Percentiles rank a stretch among this genome's conserved stretches.
Evolutionary conservation across 164 flowering plant species (phyloP).

Genomic region (Stephania cephalantha): DNA sequence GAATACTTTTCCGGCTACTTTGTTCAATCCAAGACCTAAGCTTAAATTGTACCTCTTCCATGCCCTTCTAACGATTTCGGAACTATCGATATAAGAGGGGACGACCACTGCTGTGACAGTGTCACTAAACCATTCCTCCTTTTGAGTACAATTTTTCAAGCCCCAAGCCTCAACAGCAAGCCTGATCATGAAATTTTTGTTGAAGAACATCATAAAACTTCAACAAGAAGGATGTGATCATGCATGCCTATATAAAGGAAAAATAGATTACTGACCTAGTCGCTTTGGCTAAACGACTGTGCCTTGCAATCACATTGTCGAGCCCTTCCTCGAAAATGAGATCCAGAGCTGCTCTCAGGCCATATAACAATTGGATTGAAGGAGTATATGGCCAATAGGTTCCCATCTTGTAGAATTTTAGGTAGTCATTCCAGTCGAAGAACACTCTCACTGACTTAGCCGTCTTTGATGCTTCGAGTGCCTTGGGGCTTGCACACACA

Average conservation of each 20-base stretch:
- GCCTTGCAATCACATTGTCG: conserved; percentile 88
- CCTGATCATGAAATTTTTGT: conserved; percentile 30
- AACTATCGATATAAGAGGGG: conserved; percentile 79
- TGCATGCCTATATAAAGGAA: neutral
- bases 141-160: conserved; percentile 86
- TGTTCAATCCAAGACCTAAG: conserved; percentile 93
- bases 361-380: conserved; percentile 88
- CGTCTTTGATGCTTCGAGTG: conserved; percentile 79
- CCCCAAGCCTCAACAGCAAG: conserved; percentile 99
- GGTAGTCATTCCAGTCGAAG: conserved; percentile 94
- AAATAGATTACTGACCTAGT: conserved; percentile 47
- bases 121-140: conserved; percentile 92
- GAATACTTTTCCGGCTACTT: conserved; percentile 96
- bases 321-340: conserved; percentile 94
- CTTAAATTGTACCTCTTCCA: conserved; percentile 94
- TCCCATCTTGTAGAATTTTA: conserved; percentile 90
- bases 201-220: neutral
- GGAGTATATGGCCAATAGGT: conserved; percentile 98
- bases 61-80: conserved; percentile 76
- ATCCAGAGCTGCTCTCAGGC: conserved; percentile 86
- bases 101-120: conserved; percentile 94
- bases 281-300: conserved; percentile 72
- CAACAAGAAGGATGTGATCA: neutral
- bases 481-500: conserved; percentile 92
- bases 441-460: conserved; percentile 86